phyloP scores from a whole-genome alignment of 257 asterid species.

The Przewalskia tangutica region DNA sequence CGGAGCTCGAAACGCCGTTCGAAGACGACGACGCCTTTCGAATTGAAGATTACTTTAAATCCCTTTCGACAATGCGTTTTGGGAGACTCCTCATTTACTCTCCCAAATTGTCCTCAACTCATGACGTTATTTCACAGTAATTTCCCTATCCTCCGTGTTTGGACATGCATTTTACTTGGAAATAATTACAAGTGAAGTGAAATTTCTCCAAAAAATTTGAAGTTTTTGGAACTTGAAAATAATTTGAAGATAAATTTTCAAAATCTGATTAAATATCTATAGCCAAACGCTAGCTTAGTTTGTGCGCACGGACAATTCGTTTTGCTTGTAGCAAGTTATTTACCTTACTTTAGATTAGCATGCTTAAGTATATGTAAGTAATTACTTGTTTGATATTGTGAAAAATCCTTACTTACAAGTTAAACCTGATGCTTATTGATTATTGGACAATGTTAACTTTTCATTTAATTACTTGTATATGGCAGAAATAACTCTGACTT shows the following conservation, averaged over 20 bases:
- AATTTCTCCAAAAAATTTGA: no score
- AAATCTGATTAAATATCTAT: no score
- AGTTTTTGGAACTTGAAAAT: no score
- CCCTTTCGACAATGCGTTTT: constrained; percentile 39
- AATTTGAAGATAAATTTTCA: no score
- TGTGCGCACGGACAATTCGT: not conserved
- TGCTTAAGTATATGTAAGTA: not conserved
- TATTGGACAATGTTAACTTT: not conserved
- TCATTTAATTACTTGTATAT: not conserved
- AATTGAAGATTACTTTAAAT: constrained; percentile 36
- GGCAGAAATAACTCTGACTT: constrained; percentile 68
- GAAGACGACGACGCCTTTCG: constrained; percentile 25
- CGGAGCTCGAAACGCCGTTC: constrained; percentile 27
- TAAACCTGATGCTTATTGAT: not conserved
- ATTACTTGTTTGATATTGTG: not conserved
- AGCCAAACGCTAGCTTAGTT: not conserved
- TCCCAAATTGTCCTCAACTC: constrained; percentile 68
- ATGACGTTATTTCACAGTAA: constrained; percentile 66
- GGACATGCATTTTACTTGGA: no score
- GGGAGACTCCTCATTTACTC: constrained; percentile 74
- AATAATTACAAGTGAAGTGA: no score
- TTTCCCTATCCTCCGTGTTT: not conserved
- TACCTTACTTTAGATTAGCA: not conserved
- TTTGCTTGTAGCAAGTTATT: not conserved
- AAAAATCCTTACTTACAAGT: not conserved